These are phyloP conservation scores for Penicillium decumbens DNA, from an alignment of 2,329 filamentous ascomycete genomes.

Conservation along the genomic window DNA sequence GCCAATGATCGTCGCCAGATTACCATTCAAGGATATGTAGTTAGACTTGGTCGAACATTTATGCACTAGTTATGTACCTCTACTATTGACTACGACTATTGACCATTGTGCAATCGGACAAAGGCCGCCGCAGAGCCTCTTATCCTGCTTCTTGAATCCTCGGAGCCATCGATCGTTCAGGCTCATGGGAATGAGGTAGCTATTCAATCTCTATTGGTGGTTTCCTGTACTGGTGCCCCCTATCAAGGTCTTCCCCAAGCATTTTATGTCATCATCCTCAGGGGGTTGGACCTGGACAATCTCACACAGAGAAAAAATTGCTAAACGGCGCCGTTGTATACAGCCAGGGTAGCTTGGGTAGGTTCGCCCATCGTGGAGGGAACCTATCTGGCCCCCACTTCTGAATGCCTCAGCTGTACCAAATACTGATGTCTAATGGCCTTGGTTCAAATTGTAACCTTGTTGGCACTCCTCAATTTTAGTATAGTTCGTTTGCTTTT, in stretches of 20 bases:
- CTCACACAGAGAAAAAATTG: neutral
- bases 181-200: neutral
- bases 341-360: too few relatives aligned
- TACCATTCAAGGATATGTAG: too few relatives aligned
- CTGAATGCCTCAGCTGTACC: neutral
- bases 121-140: neutral
- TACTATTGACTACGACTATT: too few relatives aligned
- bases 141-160: neutral
- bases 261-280: neutral
- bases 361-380: too few relatives aligned
- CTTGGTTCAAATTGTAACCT: neutral
- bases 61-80: too few relatives aligned
- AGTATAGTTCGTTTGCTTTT: neutral
- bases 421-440: neutral
- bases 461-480: neutral
- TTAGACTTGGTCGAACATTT: too few relatives aligned
- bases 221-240: neutral
- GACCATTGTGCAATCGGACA: too few relatives aligned
- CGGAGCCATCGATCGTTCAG: neutral
- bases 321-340: neutral
- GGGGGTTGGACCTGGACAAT: neutral
- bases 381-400: neutral
- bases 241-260: neutral
- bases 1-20: too few relatives aligned
- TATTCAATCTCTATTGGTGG: too few relatives aligned